Percentiles rank a stretch among this genome's conserved stretches.
Evolutionary conservation across 805 yeast species (phyloP).

Genomic region (Brettanomyces bruxellensis): DNA sequence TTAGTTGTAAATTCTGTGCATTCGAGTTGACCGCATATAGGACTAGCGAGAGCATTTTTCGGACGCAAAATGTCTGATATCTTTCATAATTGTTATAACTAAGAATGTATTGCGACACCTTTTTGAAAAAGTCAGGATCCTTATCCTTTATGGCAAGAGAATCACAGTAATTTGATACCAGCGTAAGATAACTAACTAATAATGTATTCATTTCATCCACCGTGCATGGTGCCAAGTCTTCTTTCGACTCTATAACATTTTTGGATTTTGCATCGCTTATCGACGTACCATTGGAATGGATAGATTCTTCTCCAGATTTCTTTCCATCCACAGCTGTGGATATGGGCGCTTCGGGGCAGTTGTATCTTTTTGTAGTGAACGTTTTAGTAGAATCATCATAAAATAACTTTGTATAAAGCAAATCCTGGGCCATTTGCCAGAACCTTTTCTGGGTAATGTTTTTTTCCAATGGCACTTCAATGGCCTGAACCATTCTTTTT

Average conservation of each 20-base stretch:
- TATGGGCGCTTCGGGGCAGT: conserved; percentile 1
- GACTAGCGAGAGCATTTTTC: conserved; percentile 39
- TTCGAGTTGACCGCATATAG: conserved; percentile 23
- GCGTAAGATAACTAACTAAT: conserved; percentile 24
- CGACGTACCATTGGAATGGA: neutral
- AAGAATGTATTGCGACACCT: conserved; percentile 19
- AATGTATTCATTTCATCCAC: conserved; percentile 26
- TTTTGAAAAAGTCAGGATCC: conserved; percentile 18
- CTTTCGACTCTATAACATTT: conserved; percentile 2
- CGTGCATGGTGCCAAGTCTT: conserved; percentile 10
- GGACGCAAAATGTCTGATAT: conserved; percentile 35
- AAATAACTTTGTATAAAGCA: conserved; percentile 19
- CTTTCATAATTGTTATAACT: conserved; percentile 23
- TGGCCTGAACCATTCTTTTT: conserved; percentile 1
- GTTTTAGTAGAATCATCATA: conserved; percentile 17
- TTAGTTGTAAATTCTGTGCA: conserved; percentile 13
- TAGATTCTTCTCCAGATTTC: conserved; percentile 1
- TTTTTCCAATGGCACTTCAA: conserved; percentile 14
- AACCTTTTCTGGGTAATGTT: conserved; percentile 19
- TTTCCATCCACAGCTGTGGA: conserved; percentile 1
- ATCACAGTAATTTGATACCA: conserved; percentile 23
- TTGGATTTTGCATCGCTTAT: neutral
- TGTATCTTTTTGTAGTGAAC: conserved; percentile 14
- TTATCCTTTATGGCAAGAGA: conserved; percentile 8
- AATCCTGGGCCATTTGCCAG: conserved; percentile 24